Evolutionary conservation across 2,329 filamentous ascomycete species (phyloP), one percentile per base, ranked within the genome.

Genomic region (Colletotrichum chlorophyti): DNA sequence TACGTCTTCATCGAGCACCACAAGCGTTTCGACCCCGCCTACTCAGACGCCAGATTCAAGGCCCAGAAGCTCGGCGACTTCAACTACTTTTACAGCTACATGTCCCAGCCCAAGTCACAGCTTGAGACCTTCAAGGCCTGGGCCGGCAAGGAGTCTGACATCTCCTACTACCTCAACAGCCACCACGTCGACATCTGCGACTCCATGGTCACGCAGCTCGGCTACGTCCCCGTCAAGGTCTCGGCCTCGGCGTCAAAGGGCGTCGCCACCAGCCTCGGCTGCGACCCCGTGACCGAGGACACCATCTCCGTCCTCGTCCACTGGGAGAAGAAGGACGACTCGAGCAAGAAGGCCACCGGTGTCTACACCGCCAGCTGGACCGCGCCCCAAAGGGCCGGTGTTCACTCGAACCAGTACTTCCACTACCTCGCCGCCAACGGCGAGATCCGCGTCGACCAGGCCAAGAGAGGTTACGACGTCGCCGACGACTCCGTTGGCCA

Each of bases 41-140:
- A 97, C 78, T 86, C 91, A 12, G 93, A 97, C 73, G 94, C 94
- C 12, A 85, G 88, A 46, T 88, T 88, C 77, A 87, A 89, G 66
- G 91, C 91, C 12, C 78, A 85, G 69, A 86, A 81, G 50, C 80
- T 97, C 7, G 93, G 93, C 64, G 92, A 97, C 76, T 97, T 97
- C 86, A 97, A 96, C 81, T 97, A 97, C 82, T 97, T 96, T 74
- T 97, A 97, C 83, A 90, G 86, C 67, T 97, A 97, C 84, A 96
- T 97, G 93, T 91, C 88, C 46, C 93, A 97, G 80, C 91, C 89
- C 60, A 96, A 96, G 78, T 91, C 83, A 47, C 93, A 96, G 77
- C 84, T 97, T 43, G 91, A 96, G 80, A 97, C 93, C 1, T 97
- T 97, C 86, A 93, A 92, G 76, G 90, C 92, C 3, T 97, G 93